These are phyloP conservation scores for Phytopythium helicoides DNA, from an alignment of 352 stramenopile species.

Conservation along the genomic window DNA sequence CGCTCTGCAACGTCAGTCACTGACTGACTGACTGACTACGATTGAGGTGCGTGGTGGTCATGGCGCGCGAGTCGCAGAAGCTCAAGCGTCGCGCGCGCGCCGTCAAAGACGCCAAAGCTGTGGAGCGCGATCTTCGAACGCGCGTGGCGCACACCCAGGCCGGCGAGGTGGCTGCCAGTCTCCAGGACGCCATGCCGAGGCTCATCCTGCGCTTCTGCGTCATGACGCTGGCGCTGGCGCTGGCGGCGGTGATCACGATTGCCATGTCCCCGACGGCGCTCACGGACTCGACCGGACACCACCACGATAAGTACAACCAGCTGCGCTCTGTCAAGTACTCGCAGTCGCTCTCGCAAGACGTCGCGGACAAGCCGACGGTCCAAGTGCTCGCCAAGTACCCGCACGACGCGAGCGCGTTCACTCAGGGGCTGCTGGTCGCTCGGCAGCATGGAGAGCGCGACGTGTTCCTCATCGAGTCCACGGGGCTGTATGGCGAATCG, in stretches of 20 bases:
- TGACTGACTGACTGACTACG: slow-evolving; percentile 13
- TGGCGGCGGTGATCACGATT: slow-evolving; percentile 12
- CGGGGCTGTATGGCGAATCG: slow-evolving; percentile 87
- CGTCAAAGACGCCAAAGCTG: neutral
- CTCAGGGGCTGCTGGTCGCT: slow-evolving; percentile 76
- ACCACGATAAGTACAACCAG: slow-evolving; percentile 4
- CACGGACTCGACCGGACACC: neutral
- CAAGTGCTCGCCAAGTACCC: slow-evolving; percentile 67
- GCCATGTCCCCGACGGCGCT: slow-evolving; percentile 9
- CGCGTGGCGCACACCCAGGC: neutral
- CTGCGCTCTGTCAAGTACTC: slow-evolving; percentile 16
- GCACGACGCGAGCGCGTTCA: slow-evolving; percentile 85
- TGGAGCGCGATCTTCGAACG: neutral
- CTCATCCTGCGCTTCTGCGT: slow-evolving; percentile 33
- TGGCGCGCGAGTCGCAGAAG: neutral
- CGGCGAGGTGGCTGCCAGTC: slow-evolving; percentile 3
- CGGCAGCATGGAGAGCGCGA: slow-evolving; percentile 22
- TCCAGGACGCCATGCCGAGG: slow-evolving; percentile 23
- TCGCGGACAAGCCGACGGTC: slow-evolving; percentile 27
- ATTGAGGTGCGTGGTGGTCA: too few species aligned
- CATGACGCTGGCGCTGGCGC: slow-evolving; percentile 20
- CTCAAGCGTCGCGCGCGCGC: slow-evolving; percentile 5
- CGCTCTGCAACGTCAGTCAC: neutral
- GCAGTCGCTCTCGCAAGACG: slow-evolving; percentile 6
- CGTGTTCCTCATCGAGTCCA: slow-evolving; percentile 92